Base-by-base conservation (phyloP, 768 basidiomycete genomes). In the Naganishia onofrii region DNA sequence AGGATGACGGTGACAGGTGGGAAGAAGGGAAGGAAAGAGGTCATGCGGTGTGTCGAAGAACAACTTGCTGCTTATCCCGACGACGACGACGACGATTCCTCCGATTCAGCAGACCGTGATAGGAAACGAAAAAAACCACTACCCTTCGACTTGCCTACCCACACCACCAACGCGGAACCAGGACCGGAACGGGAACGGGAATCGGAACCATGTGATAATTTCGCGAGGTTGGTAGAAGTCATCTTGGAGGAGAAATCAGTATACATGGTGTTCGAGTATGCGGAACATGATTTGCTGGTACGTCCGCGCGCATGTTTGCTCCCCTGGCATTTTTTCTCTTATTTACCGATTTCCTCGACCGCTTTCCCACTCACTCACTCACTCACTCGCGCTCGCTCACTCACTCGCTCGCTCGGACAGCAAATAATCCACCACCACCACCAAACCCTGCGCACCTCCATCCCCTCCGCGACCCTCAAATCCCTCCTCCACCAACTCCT, bases 371-470 rank as follows among this genome's bases (percentile, higher is more conserved):
- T n/a, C n/a, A 12, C 12, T 36, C 34, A 12, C 34, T 36, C 34
- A 12, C 12, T 36, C 6, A 36, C 34, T 36, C 34, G 34, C 34
- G 5, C n/a, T 36, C 15, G 31, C 65, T 26, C 19, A 5, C 34
- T n/a, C 36, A 26, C 60, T 6, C 36, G 29, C 55, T 15, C 17
- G 28, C 31, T 44, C 57, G n/a, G n/a, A 42, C 72, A 97, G 92
- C 96, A 99, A 93, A 89, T 99, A 58, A 99, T 99, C 54, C 96
- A 98, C 78, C 94, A 97, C 81, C 92, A 98, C 78, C 92, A 93
- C 13, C 92, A 95, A 79, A 90, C 89, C 1, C 85, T 93, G 2
- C 90, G 96, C 10, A 83, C 86, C 8, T 83, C 87, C 19, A 91
- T 98, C 52, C 85, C 89, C 1, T 82, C 84, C 0, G 84, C 89